Conservation (phyloP, 192 early-diverging fungal genomes). For the Backusella morwellensis region DNA sequence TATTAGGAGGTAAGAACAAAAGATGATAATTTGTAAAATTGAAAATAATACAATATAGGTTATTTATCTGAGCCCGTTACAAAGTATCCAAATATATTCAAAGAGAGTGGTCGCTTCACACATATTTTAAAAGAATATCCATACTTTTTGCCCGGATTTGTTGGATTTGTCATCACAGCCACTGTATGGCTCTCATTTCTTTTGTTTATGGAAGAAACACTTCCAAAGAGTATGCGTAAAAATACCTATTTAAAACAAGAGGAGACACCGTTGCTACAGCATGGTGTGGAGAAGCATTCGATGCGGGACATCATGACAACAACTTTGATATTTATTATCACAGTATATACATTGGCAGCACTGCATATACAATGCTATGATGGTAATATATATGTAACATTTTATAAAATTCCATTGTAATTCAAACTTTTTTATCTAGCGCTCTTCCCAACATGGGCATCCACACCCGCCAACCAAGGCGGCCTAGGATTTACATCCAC, state of each 20-base stretch:
- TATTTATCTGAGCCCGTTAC: conserved; percentile 63
- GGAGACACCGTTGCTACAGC: not conserved
- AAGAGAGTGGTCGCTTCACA: conserved; percentile 21
- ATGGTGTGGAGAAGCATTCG: not conserved
- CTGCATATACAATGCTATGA: conserved; percentile 22
- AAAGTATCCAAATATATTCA: conserved; percentile 51
- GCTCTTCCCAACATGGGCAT: conserved; percentile 26
- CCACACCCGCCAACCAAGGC: conserved; percentile 31
- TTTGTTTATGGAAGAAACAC: conserved; percentile 56
- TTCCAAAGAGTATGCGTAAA: not conserved
- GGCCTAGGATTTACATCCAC: conserved; percentile 50
- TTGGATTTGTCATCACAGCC: conserved; percentile 49
- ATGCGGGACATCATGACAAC: conserved; percentile 14
- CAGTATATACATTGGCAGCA: conserved; percentile 5
- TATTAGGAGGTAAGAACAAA: conserved; percentile 49
- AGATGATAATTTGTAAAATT: not conserved
- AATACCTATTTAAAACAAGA: not conserved
- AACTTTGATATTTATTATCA: conserved; percentile 12
- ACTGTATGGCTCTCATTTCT: conserved; percentile 54
- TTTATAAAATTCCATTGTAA: too few relatives aligned
- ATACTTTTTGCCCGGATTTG: conserved; percentile 72
- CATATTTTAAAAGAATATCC: conserved; percentile 54
- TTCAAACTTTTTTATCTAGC: not conserved
- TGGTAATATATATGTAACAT: conserved; percentile 1
- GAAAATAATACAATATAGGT: conserved; percentile 14